Percentiles rank a stretch among this genome's conserved stretches.
These are phyloP conservation scores for Leptographium procerum DNA, from an alignment of 2,329 filamentous ascomycete species.

Conservation along the genomic window DNA sequence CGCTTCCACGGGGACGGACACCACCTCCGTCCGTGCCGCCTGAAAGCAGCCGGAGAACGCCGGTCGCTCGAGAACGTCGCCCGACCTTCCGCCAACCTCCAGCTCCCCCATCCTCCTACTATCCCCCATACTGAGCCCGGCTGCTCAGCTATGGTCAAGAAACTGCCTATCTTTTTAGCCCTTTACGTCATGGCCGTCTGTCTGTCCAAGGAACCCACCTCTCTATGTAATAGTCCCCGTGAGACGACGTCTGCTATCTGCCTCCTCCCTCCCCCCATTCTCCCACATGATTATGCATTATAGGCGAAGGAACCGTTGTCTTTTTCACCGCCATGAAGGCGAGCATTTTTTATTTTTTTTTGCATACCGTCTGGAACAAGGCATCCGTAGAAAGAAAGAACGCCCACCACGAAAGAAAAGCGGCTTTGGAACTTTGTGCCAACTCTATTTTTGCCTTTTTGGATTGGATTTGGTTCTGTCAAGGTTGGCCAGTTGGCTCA, in stretches of 20 bases:
- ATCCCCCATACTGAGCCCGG: constrained; percentile 4
- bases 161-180: no score
- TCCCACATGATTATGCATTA: background rate
- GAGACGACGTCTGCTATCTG: background rate
- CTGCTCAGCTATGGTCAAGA: background rate
- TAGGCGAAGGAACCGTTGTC: background rate
- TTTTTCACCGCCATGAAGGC: background rate
- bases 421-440: background rate
- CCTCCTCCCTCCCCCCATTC: background rate
- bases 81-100: constrained; percentile 7
- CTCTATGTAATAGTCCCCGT: background rate
- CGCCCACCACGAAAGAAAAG: background rate
- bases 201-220: background rate
- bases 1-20: constrained; percentile 6
- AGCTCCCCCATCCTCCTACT: constrained; percentile 8
- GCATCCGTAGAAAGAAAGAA: background rate
- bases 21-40: constrained; percentile 5
- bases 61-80: constrained; percentile 6
- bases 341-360: background rate
- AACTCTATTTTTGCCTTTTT: background rate
- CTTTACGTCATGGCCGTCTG: no score
- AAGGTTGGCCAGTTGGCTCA: background rate
- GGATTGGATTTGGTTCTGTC: background rate
- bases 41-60: constrained; percentile 8
- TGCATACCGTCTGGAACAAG: background rate